A percentile compares a stretch with the other conserved stretches of the same genome.
These are phyloP conservation scores for Yamadazyma pseudoaaseri DNA, from an alignment of 1,139 yeast species.

Conservation along the genomic window DNA sequence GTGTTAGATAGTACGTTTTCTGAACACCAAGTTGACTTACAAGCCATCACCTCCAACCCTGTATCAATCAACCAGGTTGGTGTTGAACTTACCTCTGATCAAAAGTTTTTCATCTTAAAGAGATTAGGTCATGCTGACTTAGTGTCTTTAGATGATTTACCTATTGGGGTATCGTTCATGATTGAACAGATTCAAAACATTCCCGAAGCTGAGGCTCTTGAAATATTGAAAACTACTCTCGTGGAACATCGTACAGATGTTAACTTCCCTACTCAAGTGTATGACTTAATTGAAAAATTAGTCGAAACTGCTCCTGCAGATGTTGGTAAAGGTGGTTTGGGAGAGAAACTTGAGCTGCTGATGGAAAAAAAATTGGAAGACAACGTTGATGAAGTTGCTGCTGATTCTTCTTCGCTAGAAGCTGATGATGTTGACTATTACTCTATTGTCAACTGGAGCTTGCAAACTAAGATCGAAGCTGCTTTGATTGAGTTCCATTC, in stretches of 20 bases:
- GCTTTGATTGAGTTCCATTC: slow-evolving; percentile 51
- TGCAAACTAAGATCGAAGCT: slow-evolving; percentile 40
- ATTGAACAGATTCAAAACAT: slow-evolving; percentile 37
- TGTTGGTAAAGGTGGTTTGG: slow-evolving; percentile 1
- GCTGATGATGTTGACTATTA: slow-evolving; percentile 5
- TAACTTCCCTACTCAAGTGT: slow-evolving; percentile 44
- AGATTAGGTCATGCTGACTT: slow-evolving; percentile 26
- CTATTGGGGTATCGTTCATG: slow-evolving; percentile 33
- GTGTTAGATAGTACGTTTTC: slow-evolving; percentile 8
- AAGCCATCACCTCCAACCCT: slow-evolving; percentile 19
- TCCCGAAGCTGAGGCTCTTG: slow-evolving; percentile 38
- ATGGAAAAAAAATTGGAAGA: slow-evolving; percentile 9
- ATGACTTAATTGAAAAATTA: slow-evolving; percentile 19
- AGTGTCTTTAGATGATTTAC: slow-evolving; percentile 28
- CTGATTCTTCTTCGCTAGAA: slow-evolving; percentile 28
- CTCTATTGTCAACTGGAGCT: slow-evolving; percentile 21
- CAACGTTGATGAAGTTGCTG: slow-evolving; percentile 22
- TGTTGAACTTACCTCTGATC: slow-evolving; percentile 21
- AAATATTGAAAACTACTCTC: slow-evolving; percentile 37
- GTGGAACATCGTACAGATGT: slow-evolving; percentile 46
- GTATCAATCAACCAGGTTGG: slow-evolving; percentile 26
- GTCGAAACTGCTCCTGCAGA: slow-evolving; percentile 11
- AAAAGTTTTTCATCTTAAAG: slow-evolving; percentile 25
- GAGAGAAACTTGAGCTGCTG: slow-evolving; percentile 4
- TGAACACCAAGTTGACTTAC: slow-evolving; percentile 13